These are phyloP conservation scores for Ceratocystis alfenasii DNA, from an alignment of 2,329 filamentous ascomycete species.

Conservation along the genomic window DNA sequence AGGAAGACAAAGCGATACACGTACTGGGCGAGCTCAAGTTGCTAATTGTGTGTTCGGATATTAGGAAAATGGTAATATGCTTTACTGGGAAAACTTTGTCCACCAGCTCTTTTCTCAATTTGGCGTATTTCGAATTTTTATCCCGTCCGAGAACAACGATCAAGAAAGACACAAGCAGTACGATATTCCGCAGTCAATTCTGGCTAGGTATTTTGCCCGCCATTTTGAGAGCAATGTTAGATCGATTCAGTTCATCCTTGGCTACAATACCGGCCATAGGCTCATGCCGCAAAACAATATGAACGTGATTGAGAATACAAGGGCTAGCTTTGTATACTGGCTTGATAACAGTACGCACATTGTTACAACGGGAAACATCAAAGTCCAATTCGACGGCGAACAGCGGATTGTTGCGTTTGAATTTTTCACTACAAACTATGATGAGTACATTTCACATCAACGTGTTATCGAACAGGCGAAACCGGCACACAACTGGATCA, in stretches of 20 bases:
- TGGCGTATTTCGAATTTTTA: slow-evolving; percentile 63
- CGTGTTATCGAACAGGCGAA: slow-evolving; percentile 50
- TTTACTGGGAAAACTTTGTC: slow-evolving; percentile 72
- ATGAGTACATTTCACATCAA: slow-evolving; percentile 70
- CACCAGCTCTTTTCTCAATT: slow-evolving; percentile 65
- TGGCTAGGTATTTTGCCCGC: slow-evolving; percentile 81
- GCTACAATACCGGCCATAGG: slow-evolving; percentile 42
- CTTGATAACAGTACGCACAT: slow-evolving; percentile 76
- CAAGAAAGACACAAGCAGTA: slow-evolving; percentile 64
- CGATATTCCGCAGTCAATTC: slow-evolving; percentile 68
- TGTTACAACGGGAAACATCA: slow-evolving; percentile 63
- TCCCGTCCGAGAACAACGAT: slow-evolving; percentile 44
- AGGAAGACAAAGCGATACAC: neutral
- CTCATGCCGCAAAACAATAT: slow-evolving; percentile 46
- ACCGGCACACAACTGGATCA: slow-evolving; percentile 51
- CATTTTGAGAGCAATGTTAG: slow-evolving; percentile 79
- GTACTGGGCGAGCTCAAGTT: slow-evolving; percentile 1
- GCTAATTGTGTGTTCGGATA: slow-evolving; percentile 35
- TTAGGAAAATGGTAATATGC: slow-evolving; percentile 52
- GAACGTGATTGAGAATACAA: slow-evolving; percentile 62
- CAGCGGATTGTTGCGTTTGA: slow-evolving; percentile 78
- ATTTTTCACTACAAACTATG: slow-evolving; percentile 62
- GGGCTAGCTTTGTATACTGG: slow-evolving; percentile 77
- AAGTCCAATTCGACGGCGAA: slow-evolving; percentile 64
- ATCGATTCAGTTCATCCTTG: slow-evolving; percentile 74